Evolutionary conservation across 495 filamentous ascomycete genomes (phyloP).

Genomic region (Xanthoparmelia taractica): DNA sequence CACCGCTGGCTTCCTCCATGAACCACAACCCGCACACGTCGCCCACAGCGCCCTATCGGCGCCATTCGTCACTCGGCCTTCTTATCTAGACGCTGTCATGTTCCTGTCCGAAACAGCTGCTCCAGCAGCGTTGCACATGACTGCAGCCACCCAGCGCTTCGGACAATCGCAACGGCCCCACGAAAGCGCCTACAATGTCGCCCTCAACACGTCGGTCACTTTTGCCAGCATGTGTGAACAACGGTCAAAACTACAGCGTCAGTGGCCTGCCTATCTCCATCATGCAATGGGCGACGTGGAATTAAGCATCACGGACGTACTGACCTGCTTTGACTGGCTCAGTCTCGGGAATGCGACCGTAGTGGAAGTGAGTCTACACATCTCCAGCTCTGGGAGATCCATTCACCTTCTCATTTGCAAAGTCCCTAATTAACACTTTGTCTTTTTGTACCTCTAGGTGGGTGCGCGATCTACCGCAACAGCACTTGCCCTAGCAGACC

Average conservation of each 20-base stretch:
- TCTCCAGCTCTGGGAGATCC: not conserved
- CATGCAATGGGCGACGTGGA: constrained; percentile 22
- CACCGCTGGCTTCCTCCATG: constrained; percentile 32
- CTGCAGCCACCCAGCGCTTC: constrained; percentile 29
- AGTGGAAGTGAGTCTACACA: constrained; percentile 29
- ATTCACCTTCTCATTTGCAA: not conserved
- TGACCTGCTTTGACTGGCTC: constrained; percentile 26
- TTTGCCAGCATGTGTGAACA: constrained; percentile 24
- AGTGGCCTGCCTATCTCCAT: constrained; percentile 31
- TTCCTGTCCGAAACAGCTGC: constrained; percentile 33
- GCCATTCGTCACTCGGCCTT: constrained; percentile 31
- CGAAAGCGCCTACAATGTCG: constrained; percentile 24
- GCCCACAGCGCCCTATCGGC: constrained; percentile 36
- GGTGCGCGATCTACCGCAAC: constrained; percentile 24
- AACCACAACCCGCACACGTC: constrained; percentile 31
- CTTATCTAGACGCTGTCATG: constrained; percentile 34
- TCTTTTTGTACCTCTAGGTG: constrained; percentile 19
- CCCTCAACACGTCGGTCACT: constrained; percentile 26
- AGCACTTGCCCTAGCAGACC: constrained; percentile 24
- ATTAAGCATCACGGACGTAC: constrained; percentile 26
- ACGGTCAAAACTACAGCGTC: constrained; percentile 28
- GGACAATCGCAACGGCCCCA: constrained; percentile 15
- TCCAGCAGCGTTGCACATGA: constrained; percentile 35
- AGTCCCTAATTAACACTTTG: constrained; percentile 1
- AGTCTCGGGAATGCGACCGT: constrained; percentile 25